Evolutionary conservation across 257 asterid genomes (phyloP).

Genomic region (Rehmannia glutinosa): DNA sequence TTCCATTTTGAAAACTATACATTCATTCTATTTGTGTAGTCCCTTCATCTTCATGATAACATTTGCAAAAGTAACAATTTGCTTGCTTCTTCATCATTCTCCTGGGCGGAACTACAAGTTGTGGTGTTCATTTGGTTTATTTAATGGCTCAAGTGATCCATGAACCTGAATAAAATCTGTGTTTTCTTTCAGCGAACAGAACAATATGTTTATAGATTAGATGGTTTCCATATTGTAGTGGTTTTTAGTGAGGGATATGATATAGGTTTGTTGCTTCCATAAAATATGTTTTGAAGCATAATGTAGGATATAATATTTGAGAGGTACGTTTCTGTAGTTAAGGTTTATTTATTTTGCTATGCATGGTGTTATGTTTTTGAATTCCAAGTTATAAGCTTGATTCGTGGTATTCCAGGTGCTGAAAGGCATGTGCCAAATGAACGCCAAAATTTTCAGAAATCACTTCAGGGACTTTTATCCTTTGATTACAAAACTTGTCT

Average conservation of each 20-base stretch:
- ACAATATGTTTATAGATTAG: too few relatives aligned
- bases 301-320: neutral
- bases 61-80: too few relatives aligned
- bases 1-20: too few relatives aligned
- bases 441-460: slow-evolving; percentile 65
- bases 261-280: neutral
- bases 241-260: neutral
- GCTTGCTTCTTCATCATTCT: too few relatives aligned
- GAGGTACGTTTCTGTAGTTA: neutral
- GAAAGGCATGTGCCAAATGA: slow-evolving; percentile 81
- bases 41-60: too few relatives aligned
- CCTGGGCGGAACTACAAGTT: too few relatives aligned
- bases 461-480: slow-evolving; percentile 91
- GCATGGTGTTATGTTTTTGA: neutral
- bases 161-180: too few relatives aligned
- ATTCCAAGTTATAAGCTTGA: slow-evolving; percentile 12
- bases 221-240: neutral
- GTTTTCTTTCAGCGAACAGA: too few relatives aligned
- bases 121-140: too few relatives aligned
- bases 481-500: slow-evolving; percentile 80
- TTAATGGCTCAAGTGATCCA: too few relatives aligned
- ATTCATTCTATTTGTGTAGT: too few relatives aligned
- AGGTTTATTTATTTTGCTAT: neutral
- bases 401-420: slow-evolving; percentile 65
- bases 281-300: neutral